Evolutionary conservation across 2,329 filamentous ascomycete species (phyloP).

Genomic region (Huntiella moniliformis): DNA sequence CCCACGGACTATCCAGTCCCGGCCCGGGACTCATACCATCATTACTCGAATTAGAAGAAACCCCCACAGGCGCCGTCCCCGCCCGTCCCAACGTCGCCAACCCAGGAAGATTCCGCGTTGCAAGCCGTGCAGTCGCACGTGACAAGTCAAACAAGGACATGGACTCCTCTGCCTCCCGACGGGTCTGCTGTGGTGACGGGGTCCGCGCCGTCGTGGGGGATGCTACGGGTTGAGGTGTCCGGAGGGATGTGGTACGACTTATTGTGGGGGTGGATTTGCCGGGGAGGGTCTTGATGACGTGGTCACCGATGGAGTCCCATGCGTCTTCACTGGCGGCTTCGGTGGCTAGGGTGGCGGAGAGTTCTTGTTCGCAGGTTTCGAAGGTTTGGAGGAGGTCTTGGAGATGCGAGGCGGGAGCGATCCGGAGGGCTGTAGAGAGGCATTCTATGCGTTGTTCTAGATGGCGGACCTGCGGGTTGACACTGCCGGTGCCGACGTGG

Average conservation of each 20-base stretch:
- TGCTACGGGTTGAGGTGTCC: neutral
- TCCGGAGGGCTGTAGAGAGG: conserved; percentile 52
- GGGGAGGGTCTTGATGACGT: conserved; percentile 9
- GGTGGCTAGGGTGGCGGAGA: conserved; percentile 44
- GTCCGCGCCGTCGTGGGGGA: conserved; percentile 1
- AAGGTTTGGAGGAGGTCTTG: conserved; percentile 60
- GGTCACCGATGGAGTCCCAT: conserved; percentile 49
- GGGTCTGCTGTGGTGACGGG: neutral
- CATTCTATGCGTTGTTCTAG: conserved; percentile 70
- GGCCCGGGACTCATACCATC: conserved; percentile 7
- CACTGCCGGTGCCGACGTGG: conserved; percentile 39
- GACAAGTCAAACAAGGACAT: conserved; percentile 49
- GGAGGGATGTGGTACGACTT: conserved; percentile 1
- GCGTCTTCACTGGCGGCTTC: conserved; percentile 51
- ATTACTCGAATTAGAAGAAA: conserved; percentile 18
- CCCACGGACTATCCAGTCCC: no score
- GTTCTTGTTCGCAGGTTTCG: conserved; percentile 60
- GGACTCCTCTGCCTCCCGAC: conserved; percentile 33
- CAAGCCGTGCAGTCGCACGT: conserved; percentile 38
- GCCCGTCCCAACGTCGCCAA: conserved; percentile 26
- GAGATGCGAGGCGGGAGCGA: conserved; percentile 50
- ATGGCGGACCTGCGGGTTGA: conserved; percentile 46
- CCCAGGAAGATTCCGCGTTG: conserved; percentile 37
- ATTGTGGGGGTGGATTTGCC: neutral
- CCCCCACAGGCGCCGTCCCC: neutral